Base-by-base conservation (phyloP, 225 moss, liverwort and hornwort species). In the Bryum argenteum region DNA sequence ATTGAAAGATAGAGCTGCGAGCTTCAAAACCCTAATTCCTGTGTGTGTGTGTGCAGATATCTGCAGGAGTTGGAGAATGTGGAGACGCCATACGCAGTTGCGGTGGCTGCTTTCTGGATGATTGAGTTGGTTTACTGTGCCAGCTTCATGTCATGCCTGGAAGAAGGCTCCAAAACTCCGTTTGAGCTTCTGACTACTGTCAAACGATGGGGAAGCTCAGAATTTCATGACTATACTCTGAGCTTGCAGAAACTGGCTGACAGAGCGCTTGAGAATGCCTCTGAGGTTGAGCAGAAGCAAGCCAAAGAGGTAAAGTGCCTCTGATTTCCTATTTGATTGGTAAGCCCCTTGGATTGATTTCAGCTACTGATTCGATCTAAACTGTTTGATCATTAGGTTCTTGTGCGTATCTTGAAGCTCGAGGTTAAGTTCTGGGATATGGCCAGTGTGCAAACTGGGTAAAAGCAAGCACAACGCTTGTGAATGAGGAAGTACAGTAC, bases 41-140 rank as follows among this genome's bases (percentile, higher is more conserved):
- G 8, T 18, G 42, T 67, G 33, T 45, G 14, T 15, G 38, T 33
- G 33, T 33, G 33, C 8, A 96, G 91, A 65, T 87, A 85, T 71
- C 70, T 96, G 70, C 73, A 71, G 67, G 70, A 86, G 45, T 40
- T 96, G 66, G 78, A 82, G 71, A 81, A 57, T 11, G 69, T 70
- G 4, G 73, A 78, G 66, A 84, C 83, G 9, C 80, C 90, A 24
- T 93, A 89, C 3, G 48, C 82, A 68, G 89, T 86, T 53, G 90
- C 79, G 23, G 47, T 93, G 8, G 68, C 83, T 19, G 78, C 78
- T 54, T 87, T 93, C 53, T 96, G 96, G 93, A 54, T 87, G 11
- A 93, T 93, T 20, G 96, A 96, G 73, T 66, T 79, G 72, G 89
- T 91, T n/a, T 96, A 96, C 81, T 84, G 77, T 19, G 82, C 78